phyloP scores from a whole-genome alignment of 192 early-diverging fungal species.

The Coemansia sp. region DNA sequence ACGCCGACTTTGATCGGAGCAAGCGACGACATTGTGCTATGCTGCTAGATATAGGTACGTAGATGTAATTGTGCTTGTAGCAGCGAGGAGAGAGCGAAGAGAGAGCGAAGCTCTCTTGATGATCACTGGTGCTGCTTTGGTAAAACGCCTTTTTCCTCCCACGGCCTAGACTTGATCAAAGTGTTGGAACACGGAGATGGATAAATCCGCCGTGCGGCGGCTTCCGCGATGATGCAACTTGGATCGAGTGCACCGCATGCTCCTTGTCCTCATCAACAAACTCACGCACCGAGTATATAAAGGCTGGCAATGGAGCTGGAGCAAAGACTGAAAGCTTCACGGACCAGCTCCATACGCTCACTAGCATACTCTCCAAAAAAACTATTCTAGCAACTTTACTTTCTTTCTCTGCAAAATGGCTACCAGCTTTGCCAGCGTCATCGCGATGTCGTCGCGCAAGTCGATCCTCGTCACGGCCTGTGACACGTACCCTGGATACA shows the following conservation, averaged over 20 bases:
- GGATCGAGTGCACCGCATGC: too few species aligned
- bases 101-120: neutral
- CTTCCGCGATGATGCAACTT: too few species aligned
- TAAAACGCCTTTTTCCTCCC: too few species aligned
- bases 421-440: slow-evolving; percentile 25
- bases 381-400: neutral
- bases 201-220: too few species aligned
- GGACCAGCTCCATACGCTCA: neutral
- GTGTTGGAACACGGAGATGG: too few species aligned
- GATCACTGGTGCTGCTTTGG: too few species aligned
- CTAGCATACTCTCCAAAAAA: neutral
- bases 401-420: slow-evolving; percentile 15
- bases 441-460: slow-evolving; percentile 24
- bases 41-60: too few species aligned
- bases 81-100: too few species aligned
- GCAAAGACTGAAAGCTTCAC: neutral
- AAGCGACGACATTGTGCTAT: neutral
- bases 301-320: neutral
- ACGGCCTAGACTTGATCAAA: too few species aligned
- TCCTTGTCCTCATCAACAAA: too few species aligned
- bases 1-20: slow-evolving; percentile 65
- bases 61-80: too few species aligned
- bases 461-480: slow-evolving; percentile 44
- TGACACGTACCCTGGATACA: slow-evolving; percentile 44
- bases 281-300: slow-evolving; percentile 4